Base-by-base conservation (phyloP, 768 basidiomycete genomes). In the Tylopilus balloui region DNA sequence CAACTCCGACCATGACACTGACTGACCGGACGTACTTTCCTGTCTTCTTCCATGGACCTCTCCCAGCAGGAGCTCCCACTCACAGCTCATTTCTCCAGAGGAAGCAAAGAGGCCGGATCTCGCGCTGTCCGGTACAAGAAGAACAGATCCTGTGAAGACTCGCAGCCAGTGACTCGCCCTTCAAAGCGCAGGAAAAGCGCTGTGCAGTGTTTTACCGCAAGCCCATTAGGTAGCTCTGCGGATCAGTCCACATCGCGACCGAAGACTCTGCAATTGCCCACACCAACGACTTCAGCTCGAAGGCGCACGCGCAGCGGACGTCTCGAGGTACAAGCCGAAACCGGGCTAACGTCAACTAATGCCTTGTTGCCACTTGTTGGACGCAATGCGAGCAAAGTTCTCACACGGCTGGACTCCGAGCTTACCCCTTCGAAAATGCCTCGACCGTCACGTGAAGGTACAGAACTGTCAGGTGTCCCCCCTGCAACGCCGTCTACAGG, bases 1-100 rank as follows among this genome's bases (percentile, higher is more conserved):
- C 63, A 67, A 63, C 71, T 73, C 72, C 70, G 72, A 61, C 40
- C 17, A 13, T 27, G n/a, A n/a, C n/a, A n/a, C n/a, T n/a, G n/a
- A n/a, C n/a, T n/a, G n/a, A n/a, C n/a, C n/a, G n/a, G n/a, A n/a
- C n/a, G n/a, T n/a, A n/a, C n/a, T n/a, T n/a, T 17, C 15, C 32
- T 13, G 15, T 17, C 25, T 34, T 35, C 40, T 28, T 55, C 36
- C 48, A 47, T 67, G 67, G 63, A 67, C 28, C 47, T 67, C 19
- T 68, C 68, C 13, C 63, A 64, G 29, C 59, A 69, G 35, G 66
- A 67, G 45, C 68, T 67, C 19, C 66, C 66, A 0, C 20, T 67
- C 5, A 69, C 68, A 8, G 12, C 54, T n/a, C 48, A 68, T 48
- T 67, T 69, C 42, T 7, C 49, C 8, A 62, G 39, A 10, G 46